phyloP scores from a whole-genome alignment of 805 yeast genomes.

The Kluyveromyces siamensis region DNA sequence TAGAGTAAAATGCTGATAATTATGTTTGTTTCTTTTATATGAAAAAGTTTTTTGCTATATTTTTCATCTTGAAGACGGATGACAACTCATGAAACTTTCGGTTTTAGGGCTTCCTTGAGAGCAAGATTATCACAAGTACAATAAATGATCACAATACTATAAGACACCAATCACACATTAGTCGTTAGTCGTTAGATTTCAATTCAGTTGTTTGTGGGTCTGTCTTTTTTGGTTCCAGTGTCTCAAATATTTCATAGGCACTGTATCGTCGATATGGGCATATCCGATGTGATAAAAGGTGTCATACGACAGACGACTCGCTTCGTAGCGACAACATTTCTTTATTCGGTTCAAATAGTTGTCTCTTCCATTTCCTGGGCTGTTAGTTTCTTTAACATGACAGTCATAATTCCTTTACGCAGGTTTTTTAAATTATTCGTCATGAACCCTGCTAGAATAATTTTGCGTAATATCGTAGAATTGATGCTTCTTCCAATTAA shows the following conservation, averaged over 20 bases:
- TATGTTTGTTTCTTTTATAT: background rate
- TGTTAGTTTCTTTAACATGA: background rate
- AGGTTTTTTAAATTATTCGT: slow-evolving; percentile 3
- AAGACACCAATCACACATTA: background rate
- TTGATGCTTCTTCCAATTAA: slow-evolving; percentile 20
- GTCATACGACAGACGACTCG: background rate
- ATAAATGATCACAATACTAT: background rate
- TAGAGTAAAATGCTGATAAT: no score
- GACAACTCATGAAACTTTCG: background rate
- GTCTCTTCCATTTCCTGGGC: background rate
- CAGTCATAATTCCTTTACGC: background rate
- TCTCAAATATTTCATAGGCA: background rate
- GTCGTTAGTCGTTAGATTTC: background rate
- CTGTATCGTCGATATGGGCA: background rate
- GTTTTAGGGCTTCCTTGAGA: background rate
- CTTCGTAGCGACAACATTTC: background rate
- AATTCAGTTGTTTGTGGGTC: background rate
- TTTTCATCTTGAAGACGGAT: background rate
- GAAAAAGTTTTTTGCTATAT: background rate
- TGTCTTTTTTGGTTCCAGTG: no score
- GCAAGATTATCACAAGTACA: background rate
- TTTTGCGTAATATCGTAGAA: slow-evolving; percentile 9
- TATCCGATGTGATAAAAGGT: background rate
- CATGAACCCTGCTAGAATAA: slow-evolving; percentile 14
- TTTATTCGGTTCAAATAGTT: background rate